Evolutionary conservation across 495 filamentous ascomycete species (phyloP).

Genomic region (Podospora bellae-mahoneyi): DNA sequence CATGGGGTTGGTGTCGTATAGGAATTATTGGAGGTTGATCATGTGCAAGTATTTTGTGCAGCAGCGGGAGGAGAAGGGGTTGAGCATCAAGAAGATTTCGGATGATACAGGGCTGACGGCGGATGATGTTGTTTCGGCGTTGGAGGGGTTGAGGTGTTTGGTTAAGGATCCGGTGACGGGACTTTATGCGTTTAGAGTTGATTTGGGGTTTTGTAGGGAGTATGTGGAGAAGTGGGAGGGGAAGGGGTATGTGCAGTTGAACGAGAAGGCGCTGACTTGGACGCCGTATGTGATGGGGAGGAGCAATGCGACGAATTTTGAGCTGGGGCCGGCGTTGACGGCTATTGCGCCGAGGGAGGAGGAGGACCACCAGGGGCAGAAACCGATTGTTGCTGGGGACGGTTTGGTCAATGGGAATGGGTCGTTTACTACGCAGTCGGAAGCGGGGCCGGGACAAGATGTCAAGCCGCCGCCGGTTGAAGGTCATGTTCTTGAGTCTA

Average conservation of each 20-base stretch:
- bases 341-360: conserved; percentile 84
- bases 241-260: conserved; percentile 82
- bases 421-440: conserved; percentile 20
- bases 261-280: conserved; percentile 80
- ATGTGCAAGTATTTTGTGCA: conserved; percentile 71
- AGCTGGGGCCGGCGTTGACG: conserved; percentile 75
- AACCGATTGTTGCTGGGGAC: conserved; percentile 34
- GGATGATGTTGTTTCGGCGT: conserved; percentile 89
- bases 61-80: conserved; percentile 54
- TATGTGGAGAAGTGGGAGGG: conserved; percentile 82
- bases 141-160: conserved; percentile 84
- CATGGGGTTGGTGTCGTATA: conserved; percentile 94
- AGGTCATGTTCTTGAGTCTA: conserved; percentile 42
- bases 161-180: conserved; percentile 86
- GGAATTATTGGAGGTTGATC: conserved; percentile 91
- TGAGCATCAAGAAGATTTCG: conserved; percentile 77
- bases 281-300: conserved; percentile 97
- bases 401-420: conserved; percentile 35
- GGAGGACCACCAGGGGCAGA: conserved; percentile 38
- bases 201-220: conserved; percentile 74
- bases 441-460: conserved; percentile 16
- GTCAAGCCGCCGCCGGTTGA: conserved; percentile 16
- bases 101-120: conserved; percentile 92
- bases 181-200: conserved; percentile 82
- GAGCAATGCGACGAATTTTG: conserved; percentile 76